Conservation (phyloP, 306 rosid species). For the Spatholobus suberectus region DNA sequence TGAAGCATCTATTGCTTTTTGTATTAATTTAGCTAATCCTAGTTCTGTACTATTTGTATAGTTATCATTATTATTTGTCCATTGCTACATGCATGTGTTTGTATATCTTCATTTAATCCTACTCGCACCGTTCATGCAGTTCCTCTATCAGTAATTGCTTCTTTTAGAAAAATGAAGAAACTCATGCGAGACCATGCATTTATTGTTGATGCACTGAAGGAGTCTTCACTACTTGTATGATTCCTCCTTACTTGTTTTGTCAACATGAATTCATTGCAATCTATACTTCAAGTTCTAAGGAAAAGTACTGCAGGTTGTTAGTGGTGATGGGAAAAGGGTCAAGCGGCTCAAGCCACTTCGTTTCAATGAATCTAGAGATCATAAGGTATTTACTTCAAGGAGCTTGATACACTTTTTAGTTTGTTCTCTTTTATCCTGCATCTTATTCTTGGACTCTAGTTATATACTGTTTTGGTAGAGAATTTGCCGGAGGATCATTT, state of each 20-base stretch:
- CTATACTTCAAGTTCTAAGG: slow-evolving; percentile 37
- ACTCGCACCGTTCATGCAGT: slow-evolving; percentile 61
- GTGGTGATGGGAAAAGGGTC: slow-evolving; percentile 80
- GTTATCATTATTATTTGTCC: not conserved
- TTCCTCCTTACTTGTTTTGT: slow-evolving; percentile 37
- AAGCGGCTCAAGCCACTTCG: slow-evolving; percentile 78
- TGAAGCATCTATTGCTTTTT: not conserved
- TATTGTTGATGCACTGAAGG: slow-evolving; percentile 75
- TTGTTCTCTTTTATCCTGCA: slow-evolving; percentile 16
- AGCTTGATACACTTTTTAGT: slow-evolving; percentile 24
- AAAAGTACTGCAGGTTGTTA: slow-evolving; percentile 69
- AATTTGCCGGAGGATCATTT: slow-evolving; percentile 92
- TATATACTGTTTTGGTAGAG: slow-evolving; percentile 91
- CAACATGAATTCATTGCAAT: slow-evolving; percentile 25
- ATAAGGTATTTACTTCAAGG: slow-evolving; percentile 66
- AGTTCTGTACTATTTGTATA: not conserved
- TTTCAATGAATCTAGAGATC: slow-evolving; percentile 60
- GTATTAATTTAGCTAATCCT: slow-evolving; percentile 18
- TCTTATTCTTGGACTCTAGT: slow-evolving; percentile 70
- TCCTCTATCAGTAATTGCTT: slow-evolving; percentile 72
- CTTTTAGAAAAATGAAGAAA: slow-evolving; percentile 87
- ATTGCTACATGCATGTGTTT: not conserved
- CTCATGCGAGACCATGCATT: slow-evolving; percentile 62
- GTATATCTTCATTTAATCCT: slow-evolving; percentile 17
- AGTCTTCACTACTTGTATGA: slow-evolving; percentile 81